phyloP scores from a whole-genome alignment of 768 basidiomycete species.

The Lactifluus piperatus region DNA sequence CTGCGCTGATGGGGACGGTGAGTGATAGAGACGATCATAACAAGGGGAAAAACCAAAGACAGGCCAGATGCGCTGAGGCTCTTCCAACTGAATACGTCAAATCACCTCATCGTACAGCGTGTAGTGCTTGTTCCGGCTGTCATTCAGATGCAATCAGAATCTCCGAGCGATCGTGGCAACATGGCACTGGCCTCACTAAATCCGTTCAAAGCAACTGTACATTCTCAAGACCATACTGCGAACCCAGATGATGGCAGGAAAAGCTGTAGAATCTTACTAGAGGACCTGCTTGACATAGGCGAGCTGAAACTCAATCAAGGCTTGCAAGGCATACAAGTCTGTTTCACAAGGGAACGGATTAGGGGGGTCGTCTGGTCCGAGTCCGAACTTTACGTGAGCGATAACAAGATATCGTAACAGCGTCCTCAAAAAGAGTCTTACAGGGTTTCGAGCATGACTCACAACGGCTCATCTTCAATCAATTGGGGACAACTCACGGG shows the following conservation, averaged over 20 bases:
- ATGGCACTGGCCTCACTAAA: constrained; percentile 44
- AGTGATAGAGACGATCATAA: not conserved
- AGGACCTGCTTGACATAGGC: constrained; percentile 30
- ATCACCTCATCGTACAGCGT: constrained; percentile 37
- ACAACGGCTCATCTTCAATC: not conserved
- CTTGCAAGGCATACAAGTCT: constrained; percentile 25
- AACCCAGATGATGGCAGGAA: constrained; percentile 21
- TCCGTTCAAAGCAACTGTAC: constrained; percentile 50
- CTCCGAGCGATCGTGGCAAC: constrained; percentile 27
- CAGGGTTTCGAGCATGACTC: constrained; percentile 13
- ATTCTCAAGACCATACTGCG: constrained; percentile 40
- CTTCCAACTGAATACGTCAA: constrained; percentile 35
- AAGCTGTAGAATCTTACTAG: constrained; percentile 27
- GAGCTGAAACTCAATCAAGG: constrained; percentile 25
- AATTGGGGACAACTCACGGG: not conserved
- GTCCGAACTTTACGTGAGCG: constrained; percentile 20
- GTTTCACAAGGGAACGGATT: constrained; percentile 29
- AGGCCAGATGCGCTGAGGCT: constrained; percentile 32
- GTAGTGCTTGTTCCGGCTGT: constrained; percentile 11
- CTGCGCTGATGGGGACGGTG: constrained; percentile 4
- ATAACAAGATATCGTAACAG: no score
- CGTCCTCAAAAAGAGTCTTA: not conserved
- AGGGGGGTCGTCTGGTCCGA: constrained; percentile 20
- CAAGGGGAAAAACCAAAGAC: not conserved
- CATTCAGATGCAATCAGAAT: constrained; percentile 19